These are phyloP conservation scores for Fimicolochytrium jonesii DNA, from an alignment of 192 early-diverging fungal genomes.

Conservation along the genomic window DNA sequence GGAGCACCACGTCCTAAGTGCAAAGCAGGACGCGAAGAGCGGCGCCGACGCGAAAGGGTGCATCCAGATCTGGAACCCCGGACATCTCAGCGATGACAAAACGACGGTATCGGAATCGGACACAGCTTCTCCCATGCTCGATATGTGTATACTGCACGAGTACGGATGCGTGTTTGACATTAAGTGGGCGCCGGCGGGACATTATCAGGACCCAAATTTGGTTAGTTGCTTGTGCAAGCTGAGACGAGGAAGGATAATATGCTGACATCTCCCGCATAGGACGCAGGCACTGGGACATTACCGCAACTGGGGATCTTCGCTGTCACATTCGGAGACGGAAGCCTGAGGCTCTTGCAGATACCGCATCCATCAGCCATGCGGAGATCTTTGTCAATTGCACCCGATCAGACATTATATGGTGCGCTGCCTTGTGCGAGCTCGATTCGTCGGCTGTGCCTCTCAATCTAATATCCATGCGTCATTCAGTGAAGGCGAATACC, in stretches of 20 bases:
- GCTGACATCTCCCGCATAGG: background rate
- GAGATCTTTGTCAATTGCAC: too few species aligned
- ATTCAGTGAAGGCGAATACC: too few species aligned
- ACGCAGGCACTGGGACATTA: background rate
- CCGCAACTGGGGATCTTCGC: slow-evolving; percentile 37
- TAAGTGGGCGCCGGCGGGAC: slow-evolving; percentile 29
- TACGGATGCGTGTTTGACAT: slow-evolving; percentile 35
- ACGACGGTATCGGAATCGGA: background rate
- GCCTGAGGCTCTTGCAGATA: slow-evolving; percentile 29
- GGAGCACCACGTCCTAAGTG: slow-evolving; percentile 30
- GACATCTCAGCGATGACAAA: background rate
- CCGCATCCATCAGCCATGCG: slow-evolving; percentile 29
- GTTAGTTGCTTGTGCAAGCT: too few species aligned
- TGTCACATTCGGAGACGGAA: slow-evolving; percentile 41
- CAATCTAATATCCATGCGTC: too few species aligned
- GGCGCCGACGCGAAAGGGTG: slow-evolving; percentile 26
- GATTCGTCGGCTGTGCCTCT: too few species aligned
- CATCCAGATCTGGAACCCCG: slow-evolving; percentile 39
- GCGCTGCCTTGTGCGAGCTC: too few species aligned
- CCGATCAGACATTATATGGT: too few species aligned
- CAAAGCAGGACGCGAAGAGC: slow-evolving; percentile 6
- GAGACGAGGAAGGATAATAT: background rate
- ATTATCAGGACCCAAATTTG: slow-evolving; percentile 11
- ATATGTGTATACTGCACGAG: slow-evolving; percentile 27
- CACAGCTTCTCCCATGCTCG: slow-evolving; percentile 20